Percentiles rank a stretch among this genome's conserved stretches.
Evolutionary conservation across 31 red algal genomes (phyloP).

Genomic region (Pterothamnion heteromorphum): DNA sequence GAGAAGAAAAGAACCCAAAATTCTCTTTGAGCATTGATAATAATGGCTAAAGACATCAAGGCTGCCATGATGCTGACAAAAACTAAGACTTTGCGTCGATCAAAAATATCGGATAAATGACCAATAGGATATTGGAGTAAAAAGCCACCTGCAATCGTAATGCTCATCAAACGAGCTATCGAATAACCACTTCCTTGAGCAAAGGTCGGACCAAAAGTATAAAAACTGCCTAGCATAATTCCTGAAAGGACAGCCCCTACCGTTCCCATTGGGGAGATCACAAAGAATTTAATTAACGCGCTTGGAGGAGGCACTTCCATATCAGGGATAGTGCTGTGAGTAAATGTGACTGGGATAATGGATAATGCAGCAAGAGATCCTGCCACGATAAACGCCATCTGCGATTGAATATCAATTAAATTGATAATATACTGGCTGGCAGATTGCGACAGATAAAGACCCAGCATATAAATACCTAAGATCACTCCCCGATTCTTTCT

Average conservation of each 20-base stretch:
- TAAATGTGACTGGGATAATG: neutral
- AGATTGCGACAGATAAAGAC: neutral
- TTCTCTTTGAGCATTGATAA: neutral
- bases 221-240: neutral
- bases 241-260: neutral
- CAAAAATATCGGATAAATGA: neutral
- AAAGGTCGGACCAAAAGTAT: neutral
- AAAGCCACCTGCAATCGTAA: neutral
- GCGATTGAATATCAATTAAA: neutral
- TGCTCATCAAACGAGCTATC: neutral
- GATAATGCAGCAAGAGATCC: neutral
- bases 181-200: neutral
- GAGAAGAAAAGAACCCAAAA: neutral
- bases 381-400: neutral
- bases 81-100: neutral
- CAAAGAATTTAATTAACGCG: neutral
- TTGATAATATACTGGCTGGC: neutral
- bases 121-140: conserved; percentile 24
- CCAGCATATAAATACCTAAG: conserved; percentile 3
- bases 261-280: neutral
- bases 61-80: neutral
- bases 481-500: neutral
- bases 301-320: neutral
- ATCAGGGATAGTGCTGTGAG: neutral
- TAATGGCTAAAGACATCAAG: conserved; percentile 4